These are phyloP conservation scores for Casuarina equisetifolia DNA, from an alignment of 306 rosid genomes.

Conservation along the genomic window DNA sequence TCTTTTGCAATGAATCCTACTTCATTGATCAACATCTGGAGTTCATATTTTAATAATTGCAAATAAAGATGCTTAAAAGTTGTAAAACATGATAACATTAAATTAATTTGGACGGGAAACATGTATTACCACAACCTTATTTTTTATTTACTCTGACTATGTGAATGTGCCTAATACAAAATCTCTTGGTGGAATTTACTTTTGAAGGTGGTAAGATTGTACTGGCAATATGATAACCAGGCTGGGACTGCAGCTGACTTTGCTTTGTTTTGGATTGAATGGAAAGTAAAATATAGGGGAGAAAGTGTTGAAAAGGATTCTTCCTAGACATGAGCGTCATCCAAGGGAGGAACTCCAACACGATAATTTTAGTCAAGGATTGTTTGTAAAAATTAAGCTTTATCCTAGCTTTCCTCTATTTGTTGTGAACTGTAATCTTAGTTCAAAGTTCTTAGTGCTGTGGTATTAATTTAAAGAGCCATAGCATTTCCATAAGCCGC, in stretches of 20 bases:
- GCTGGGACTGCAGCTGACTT: too few relatives aligned
- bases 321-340: too few relatives aligned
- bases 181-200: not conserved
- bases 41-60: not conserved
- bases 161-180: not conserved
- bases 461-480: not conserved
- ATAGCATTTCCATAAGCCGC: not conserved
- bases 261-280: too few relatives aligned
- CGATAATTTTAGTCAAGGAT: not conserved
- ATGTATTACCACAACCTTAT: not conserved
- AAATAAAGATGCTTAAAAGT: not conserved
- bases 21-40: not conserved
- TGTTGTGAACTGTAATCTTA: slow-evolving; percentile 4
- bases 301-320: too few relatives aligned
- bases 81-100: not conserved
- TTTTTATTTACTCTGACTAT: not conserved
- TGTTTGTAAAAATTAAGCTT: not conserved
- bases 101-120: not conserved
- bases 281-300: too few relatives aligned
- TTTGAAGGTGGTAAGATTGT: not conserved
- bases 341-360: too few relatives aligned
- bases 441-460: not conserved
- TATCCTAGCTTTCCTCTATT: not conserved
- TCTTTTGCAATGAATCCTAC: not conserved
- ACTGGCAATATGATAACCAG: not conserved